phyloP scores from a whole-genome alignment of 2,329 filamentous ascomycete species.

The Botryotinia narcissicola region DNA sequence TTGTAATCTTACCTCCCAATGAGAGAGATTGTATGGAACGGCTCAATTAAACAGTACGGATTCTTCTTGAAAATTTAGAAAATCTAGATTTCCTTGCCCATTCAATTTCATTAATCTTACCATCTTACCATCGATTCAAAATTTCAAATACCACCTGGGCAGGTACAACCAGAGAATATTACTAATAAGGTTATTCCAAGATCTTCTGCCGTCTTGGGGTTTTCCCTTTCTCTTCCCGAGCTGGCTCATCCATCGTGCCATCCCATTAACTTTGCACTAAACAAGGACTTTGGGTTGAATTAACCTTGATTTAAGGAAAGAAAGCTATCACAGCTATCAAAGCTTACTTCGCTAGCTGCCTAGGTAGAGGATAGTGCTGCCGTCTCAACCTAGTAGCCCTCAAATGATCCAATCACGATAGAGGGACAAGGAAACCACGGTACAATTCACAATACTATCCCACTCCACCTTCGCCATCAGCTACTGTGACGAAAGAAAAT shows the following conservation, averaged over 20 bases:
- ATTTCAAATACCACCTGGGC: too few species aligned
- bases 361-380: not conserved
- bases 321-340: not conserved
- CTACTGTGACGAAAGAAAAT: not conserved
- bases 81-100: not conserved
- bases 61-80: not conserved
- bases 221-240: not conserved
- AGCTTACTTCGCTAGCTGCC: not conserved
- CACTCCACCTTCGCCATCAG: slow-evolving; percentile 11
- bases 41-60: not conserved
- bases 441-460: not conserved
- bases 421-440: not conserved
- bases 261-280: not conserved
- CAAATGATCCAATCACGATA: not conserved
- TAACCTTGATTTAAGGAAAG: not conserved
- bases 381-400: not conserved
- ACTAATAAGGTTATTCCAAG: not conserved
- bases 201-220: not conserved
- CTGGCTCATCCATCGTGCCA: too few species aligned
- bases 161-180: not conserved
- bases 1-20: not conserved
- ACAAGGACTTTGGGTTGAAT: not conserved
- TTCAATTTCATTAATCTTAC: not conserved
- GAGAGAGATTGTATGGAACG: not conserved
- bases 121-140: not conserved